Percentiles rank a stretch among this genome's conserved stretches.
These are phyloP conservation scores for Yamadazyma kitorensis DNA, from an alignment of 805 yeast genomes.

Conservation along the genomic window DNA sequence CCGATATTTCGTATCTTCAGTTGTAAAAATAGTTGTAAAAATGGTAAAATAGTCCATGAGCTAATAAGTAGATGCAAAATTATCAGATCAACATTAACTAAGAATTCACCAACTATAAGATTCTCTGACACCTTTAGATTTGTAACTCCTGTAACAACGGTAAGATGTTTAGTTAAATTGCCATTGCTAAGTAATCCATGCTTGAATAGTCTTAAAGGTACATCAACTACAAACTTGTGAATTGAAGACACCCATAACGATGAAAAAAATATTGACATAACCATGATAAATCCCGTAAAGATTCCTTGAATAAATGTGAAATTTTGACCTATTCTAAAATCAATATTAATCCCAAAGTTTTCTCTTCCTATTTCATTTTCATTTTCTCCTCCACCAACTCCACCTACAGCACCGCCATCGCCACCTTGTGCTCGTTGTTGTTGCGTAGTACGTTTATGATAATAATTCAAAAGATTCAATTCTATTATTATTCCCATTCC, in stretches of 20 bases:
- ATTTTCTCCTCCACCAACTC: not conserved
- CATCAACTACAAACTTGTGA: constrained; percentile 20
- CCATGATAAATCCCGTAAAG: not conserved
- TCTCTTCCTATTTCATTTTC: not conserved
- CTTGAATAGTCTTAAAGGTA: constrained; percentile 11
- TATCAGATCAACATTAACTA: not conserved
- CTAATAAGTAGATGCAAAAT: constrained; percentile 3
- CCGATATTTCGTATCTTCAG: constrained; percentile 2
- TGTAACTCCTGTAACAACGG: no score
- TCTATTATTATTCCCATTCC: constrained; percentile 10
- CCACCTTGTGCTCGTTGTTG: constrained; percentile 2
- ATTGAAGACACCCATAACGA: constrained; percentile 18
- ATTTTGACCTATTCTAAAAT: constrained; percentile 1
- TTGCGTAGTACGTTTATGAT: constrained; percentile 5
- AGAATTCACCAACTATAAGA: not conserved
- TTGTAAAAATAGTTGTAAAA: constrained; percentile 5
- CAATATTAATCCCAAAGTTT: constrained; percentile 5
- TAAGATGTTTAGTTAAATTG: no score
- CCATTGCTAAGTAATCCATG: no score
- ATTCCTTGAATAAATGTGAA: not conserved
- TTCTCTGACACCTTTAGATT: not conserved
- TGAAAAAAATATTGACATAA: constrained; percentile 1
- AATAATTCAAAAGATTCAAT: constrained; percentile 7
- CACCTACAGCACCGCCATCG: not conserved
- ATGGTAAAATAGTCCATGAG: constrained; percentile 9